Conservation (phyloP, 768 basidiomycete species). For the Podaxis sp. region DNA sequence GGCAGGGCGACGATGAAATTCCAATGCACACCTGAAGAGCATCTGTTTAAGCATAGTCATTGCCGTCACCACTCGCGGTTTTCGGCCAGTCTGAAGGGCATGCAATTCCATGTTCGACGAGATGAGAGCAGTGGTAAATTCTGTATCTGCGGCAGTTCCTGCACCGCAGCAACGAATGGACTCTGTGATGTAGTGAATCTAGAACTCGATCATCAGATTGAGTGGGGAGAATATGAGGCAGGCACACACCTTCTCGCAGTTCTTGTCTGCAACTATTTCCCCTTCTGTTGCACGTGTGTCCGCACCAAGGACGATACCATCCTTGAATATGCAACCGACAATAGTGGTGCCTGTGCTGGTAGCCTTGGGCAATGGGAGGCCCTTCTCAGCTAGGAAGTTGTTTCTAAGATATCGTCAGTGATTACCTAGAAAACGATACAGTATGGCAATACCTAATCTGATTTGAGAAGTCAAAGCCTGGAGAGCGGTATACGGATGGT, state of each 20-base stretch:
- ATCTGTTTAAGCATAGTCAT: conserved; percentile 99
- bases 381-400: conserved; percentile 67
- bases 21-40: conserved; percentile 70
- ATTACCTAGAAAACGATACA: neutral
- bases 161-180: conserved; percentile 97
- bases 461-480: conserved; percentile 83
- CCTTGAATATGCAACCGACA: conserved; percentile 91
- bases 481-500: conserved; percentile 44
- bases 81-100: conserved; percentile 84
- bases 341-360: conserved; percentile 97
- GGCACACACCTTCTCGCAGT: conserved; percentile 90
- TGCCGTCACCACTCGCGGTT: conserved; percentile 92
- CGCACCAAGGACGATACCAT: conserved; percentile 92
- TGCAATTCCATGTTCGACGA: conserved; percentile 96
- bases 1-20: neutral
- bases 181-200: conserved; percentile 98
- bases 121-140: conserved; percentile 92
- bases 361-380: conserved; percentile 75
- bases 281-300: conserved; percentile 97
- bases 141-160: conserved; percentile 98
- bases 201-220: conserved; percentile 5
- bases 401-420: conserved; percentile 48
- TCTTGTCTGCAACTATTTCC: conserved; percentile 96
- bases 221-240: neutral
- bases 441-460: conserved; percentile 49